Evolutionary conservation across 139 green algal genomes (phyloP), one percentile per base, ranked within the genome.

Genomic region (Chlorella sp.): DNA sequence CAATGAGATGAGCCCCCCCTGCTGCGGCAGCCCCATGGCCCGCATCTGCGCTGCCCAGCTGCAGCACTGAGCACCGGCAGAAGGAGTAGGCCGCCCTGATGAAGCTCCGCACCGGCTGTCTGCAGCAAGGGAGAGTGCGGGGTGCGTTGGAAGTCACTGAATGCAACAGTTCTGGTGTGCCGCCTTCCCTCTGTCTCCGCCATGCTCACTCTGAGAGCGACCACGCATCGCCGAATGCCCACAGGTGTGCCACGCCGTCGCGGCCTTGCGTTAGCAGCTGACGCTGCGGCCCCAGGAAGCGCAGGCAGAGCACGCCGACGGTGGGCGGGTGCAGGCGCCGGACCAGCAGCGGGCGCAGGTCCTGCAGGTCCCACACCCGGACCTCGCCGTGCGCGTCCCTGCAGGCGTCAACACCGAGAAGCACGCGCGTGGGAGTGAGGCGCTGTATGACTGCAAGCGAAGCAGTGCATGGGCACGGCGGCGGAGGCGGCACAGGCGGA

Each of bases 311-410:
- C 45, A 87, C 73, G 58, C 83, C 83, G n/a, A 68, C 83, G 1
- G 53, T 41, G 3, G 55, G 38, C 7, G 73, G 36, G 65, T 87
- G 82, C 12, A 83, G 66, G 46, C 79, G 83, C n/a, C 56, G 42
- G 43, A 40, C 63, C 38, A 64, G 15, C 36, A 58, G 50, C 19
- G 63, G 64, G 15, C 67, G 58, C 51, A 82, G 36, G 35, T 82
- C 43, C 5, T 63, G 6, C 14, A 85, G 48, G 73, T 79, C 60
- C 83, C 83, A 88, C 29, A 79, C 62, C 51, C 65, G 71, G 31
- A 87, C 51, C 71, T 83, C 59, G 11, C 83, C 83, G 19, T 80
- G 59, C 11, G 72, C 58, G 51, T 88, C 83, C 23, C 83, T 88
- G 83, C 59, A 73, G 11, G 14, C 15, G 35, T 4, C 14, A 36